These are phyloP conservation scores for Pythium brachiatum DNA, from an alignment of 352 stramenopile genomes.

Conservation along the genomic window DNA sequence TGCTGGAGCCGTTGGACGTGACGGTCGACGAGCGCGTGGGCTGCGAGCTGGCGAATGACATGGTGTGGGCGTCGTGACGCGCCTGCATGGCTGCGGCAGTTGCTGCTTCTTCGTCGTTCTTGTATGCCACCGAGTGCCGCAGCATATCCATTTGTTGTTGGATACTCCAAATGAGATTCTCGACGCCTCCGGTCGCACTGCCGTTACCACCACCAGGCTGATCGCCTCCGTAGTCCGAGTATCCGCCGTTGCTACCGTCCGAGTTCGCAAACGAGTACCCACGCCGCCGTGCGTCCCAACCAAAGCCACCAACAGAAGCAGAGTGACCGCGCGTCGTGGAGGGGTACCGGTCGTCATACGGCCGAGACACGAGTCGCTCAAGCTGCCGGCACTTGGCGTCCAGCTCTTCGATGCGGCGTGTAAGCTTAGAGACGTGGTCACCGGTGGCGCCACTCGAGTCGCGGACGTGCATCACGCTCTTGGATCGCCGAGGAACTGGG, in stretches of 20 bases:
- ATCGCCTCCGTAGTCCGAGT: slow-evolving; percentile 10
- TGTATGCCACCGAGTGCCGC: slow-evolving; percentile 62
- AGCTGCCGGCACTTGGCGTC: slow-evolving; percentile 80
- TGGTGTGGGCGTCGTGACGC: slow-evolving; percentile 50
- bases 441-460: slow-evolving; percentile 22
- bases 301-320: neutral
- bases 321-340: slow-evolving; percentile 1
- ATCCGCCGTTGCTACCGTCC: slow-evolving; percentile 21
- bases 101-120: slow-evolving; percentile 41
- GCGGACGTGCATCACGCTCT: slow-evolving; percentile 46
- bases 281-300: slow-evolving; percentile 12
- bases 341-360: slow-evolving; percentile 21
- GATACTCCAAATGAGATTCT: slow-evolving; percentile 77
- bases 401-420: slow-evolving; percentile 70
- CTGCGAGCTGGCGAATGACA: slow-evolving; percentile 62
- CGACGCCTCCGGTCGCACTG: slow-evolving; percentile 42
- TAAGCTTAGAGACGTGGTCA: slow-evolving; percentile 65
- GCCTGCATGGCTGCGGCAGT: slow-evolving; percentile 29
- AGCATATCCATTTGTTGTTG: slow-evolving; percentile 83
- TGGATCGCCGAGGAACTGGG: slow-evolving; percentile 52
- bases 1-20: slow-evolving; percentile 50
- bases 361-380: slow-evolving; percentile 61
- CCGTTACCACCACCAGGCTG: slow-evolving; percentile 5
- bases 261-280: slow-evolving; percentile 27
- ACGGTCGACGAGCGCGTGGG: slow-evolving; percentile 66